Percentiles rank a stretch among this genome's conserved stretches.
These are phyloP conservation scores for Henckelia pumila DNA, from an alignment of 257 asterid species.

Conservation along the genomic window DNA sequence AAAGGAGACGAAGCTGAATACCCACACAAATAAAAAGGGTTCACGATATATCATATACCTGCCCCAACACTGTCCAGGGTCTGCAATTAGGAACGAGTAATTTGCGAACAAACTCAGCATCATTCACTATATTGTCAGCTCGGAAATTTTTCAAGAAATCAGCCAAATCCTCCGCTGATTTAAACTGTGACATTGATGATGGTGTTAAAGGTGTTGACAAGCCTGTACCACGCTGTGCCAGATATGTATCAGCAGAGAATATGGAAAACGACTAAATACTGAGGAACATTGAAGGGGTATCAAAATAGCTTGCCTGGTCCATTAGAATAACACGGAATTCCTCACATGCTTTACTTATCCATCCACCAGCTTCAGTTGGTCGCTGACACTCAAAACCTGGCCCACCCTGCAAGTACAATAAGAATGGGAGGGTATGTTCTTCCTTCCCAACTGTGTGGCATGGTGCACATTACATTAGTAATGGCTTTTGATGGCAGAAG, in stretches of 20 bases:
- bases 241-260: conserved; percentile 35
- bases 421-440: conserved; percentile 69
- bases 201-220: conserved; percentile 77
- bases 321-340: conserved; percentile 76
- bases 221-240: conserved; percentile 93
- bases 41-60: conserved; percentile 38
- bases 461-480: conserved; percentile 23
- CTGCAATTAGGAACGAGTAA: conserved; percentile 67
- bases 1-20: background rate
- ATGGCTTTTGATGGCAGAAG: conserved; percentile 12
- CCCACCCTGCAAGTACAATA: conserved; percentile 90
- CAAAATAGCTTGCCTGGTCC: conserved; percentile 77
- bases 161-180: conserved; percentile 59
- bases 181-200: conserved; percentile 80
- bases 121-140: conserved; percentile 84
- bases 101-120: conserved; percentile 86
- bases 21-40: conserved; percentile 11
- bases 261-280: conserved; percentile 10
- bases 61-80: conserved; percentile 95
- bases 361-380: conserved; percentile 88
- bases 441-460: conserved; percentile 83
- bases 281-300: conserved; percentile 8
- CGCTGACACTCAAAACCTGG: conserved; percentile 89
- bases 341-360: conserved; percentile 93
- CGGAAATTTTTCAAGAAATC: conserved; percentile 78